These are phyloP conservation scores for Teratosphaeria epicoccoides DNA, from an alignment of 2,329 filamentous ascomycete genomes.

Conservation along the genomic window DNA sequence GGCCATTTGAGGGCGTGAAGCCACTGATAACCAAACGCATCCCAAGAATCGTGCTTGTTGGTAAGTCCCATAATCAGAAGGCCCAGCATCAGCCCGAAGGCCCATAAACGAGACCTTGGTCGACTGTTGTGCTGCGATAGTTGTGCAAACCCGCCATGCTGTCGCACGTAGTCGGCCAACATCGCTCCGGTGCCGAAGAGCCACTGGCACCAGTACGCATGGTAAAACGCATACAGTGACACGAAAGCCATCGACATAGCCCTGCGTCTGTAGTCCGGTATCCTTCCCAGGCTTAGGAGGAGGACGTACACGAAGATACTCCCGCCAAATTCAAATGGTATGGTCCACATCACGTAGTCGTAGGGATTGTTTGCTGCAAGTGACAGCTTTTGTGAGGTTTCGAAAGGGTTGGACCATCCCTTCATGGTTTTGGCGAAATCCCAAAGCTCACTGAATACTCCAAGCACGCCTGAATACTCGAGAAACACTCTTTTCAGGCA, in stretches of 20 bases:
- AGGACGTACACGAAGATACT: slow-evolving; percentile 9
- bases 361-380: slow-evolving; percentile 6
- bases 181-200: slow-evolving; percentile 10
- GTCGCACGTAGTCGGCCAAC: slow-evolving; percentile 10
- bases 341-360: slow-evolving; percentile 17
- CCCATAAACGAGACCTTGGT: background rate
- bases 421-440: background rate
- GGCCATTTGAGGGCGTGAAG: slow-evolving; percentile 1
- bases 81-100: background rate
- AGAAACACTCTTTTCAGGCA: background rate
- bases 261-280: slow-evolving; percentile 1
- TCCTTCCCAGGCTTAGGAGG: slow-evolving; percentile 5
- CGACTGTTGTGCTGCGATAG: background rate
- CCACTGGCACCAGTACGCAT: slow-evolving; percentile 12
- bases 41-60: slow-evolving; percentile 1
- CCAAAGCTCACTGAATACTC: slow-evolving; percentile 9
- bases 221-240: slow-evolving; percentile 2
- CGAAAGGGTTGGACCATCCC: slow-evolving; percentile 11
- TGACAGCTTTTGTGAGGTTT: slow-evolving; percentile 5
- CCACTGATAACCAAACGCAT: slow-evolving; percentile 9
- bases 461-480: slow-evolving; percentile 1
- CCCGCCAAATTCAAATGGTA: slow-evolving; percentile 13
- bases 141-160: slow-evolving; percentile 9
- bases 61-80: background rate
- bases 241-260: slow-evolving; percentile 5